These are phyloP conservation scores for Chaetomium olivaceum DNA, from an alignment of 2,329 filamentous ascomycete genomes.

Conservation along the genomic window DNA sequence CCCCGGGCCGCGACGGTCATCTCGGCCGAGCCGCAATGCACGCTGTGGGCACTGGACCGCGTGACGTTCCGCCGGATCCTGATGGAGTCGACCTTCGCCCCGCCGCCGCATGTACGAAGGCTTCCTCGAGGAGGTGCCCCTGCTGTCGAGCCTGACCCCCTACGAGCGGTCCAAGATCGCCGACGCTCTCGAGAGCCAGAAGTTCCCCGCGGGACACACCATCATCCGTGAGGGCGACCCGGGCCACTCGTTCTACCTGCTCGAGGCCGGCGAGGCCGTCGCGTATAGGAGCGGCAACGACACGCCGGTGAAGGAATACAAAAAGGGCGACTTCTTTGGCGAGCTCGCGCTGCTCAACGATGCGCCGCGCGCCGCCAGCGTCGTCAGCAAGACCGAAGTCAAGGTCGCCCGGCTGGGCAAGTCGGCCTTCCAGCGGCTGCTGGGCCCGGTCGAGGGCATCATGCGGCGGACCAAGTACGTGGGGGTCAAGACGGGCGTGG, in stretches of 20 bases:
- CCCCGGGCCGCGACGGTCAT: slow-evolving; percentile 93
- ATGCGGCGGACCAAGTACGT: slow-evolving; percentile 77
- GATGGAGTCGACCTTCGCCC: slow-evolving; percentile 97
- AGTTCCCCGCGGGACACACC: slow-evolving; percentile 73
- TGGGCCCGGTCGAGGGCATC: slow-evolving; percentile 91
- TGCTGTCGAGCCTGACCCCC: slow-evolving; percentile 77
- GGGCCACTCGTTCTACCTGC: slow-evolving; percentile 86
- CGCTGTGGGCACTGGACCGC: slow-evolving; percentile 91
- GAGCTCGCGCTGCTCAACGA: slow-evolving; percentile 93
- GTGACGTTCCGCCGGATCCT: slow-evolving; percentile 96
- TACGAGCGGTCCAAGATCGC: slow-evolving; percentile 98
- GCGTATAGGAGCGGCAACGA: slow-evolving; percentile 77
- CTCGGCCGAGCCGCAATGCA: slow-evolving; percentile 74
- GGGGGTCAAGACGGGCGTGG: slow-evolving; percentile 60
- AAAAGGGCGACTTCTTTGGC: slow-evolving; percentile 94
- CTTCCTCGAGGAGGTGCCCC: slow-evolving; percentile 90
- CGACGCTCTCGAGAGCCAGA: slow-evolving; percentile 89
- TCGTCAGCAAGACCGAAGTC: slow-evolving; percentile 80
- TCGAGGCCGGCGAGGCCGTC: slow-evolving; percentile 84
- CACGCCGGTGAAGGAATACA: slow-evolving; percentile 75
- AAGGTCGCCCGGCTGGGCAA: slow-evolving; percentile 93
- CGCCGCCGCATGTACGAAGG: slow-evolving; percentile 95
- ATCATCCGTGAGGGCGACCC: slow-evolving; percentile 93
- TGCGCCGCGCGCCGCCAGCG: slow-evolving; percentile 85
- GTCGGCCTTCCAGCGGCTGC: slow-evolving; percentile 87